Evolutionary conservation across 768 basidiomycete species (phyloP).

Genomic region (Termitomyces sp.): DNA sequence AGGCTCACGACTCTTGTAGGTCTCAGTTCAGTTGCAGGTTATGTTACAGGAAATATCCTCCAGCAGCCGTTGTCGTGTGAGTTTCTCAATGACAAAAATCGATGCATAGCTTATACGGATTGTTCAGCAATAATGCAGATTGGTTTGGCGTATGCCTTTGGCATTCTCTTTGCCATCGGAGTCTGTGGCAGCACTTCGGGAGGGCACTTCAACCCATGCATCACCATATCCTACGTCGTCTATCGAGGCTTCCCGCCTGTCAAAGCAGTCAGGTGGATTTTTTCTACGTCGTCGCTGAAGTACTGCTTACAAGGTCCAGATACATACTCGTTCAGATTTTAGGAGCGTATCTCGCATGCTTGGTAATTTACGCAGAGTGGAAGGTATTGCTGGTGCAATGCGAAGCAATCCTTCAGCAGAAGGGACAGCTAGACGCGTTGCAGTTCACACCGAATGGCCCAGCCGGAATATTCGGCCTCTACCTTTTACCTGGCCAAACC

Average conservation of each 20-base stretch:
- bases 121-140: slow-evolving; percentile 45
- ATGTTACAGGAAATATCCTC: slow-evolving; percentile 38
- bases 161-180: slow-evolving; percentile 51
- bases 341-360: slow-evolving; percentile 56
- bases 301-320: slow-evolving; percentile 23
- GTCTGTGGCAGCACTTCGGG: slow-evolving; percentile 50
- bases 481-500: slow-evolving; percentile 35
- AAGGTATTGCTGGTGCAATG: slow-evolving; percentile 35
- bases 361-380: slow-evolving; percentile 59
- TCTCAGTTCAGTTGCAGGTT: slow-evolving; percentile 49
- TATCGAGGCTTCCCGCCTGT: slow-evolving; percentile 46
- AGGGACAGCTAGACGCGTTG: slow-evolving; percentile 16
- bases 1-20: slow-evolving; percentile 24
- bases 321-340: slow-evolving; percentile 62
- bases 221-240: slow-evolving; percentile 49
- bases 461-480: slow-evolving; percentile 47
- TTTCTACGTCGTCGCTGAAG: background rate
- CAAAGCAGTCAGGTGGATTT: slow-evolving; percentile 42
- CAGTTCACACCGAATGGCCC: slow-evolving; percentile 34
- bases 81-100: slow-evolving; percentile 10
- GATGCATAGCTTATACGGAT: background rate
- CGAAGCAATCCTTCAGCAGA: slow-evolving; percentile 23
- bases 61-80: slow-evolving; percentile 42
- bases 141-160: slow-evolving; percentile 51
- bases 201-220: slow-evolving; percentile 60